Evolutionary conservation across 441 rosid species (phyloP).

Genomic region (Gossypium lobatum): DNA sequence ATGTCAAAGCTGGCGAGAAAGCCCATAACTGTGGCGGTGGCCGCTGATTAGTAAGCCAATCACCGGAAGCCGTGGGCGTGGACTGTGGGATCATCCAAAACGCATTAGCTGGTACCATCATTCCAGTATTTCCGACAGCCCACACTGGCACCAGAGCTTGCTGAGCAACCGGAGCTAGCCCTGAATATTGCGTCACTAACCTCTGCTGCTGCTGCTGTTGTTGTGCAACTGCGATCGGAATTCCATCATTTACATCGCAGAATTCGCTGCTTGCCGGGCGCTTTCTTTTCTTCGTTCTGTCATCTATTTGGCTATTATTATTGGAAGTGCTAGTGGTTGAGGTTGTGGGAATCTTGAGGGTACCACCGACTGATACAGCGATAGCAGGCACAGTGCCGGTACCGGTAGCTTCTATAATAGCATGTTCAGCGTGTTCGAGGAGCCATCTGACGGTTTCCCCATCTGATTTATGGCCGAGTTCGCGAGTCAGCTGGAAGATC

Average conservation of each 20-base stretch:
- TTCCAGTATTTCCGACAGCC: conserved; percentile 31
- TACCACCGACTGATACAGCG: conserved; percentile 39
- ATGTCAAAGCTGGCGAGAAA: conserved; percentile 31
- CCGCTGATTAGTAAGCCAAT: conserved; percentile 16
- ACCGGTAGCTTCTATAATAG: conserved; percentile 52
- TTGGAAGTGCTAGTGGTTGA: not conserved
- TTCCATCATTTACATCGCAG: conserved; percentile 23
- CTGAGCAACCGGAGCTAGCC: conserved; percentile 25
- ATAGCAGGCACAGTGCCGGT: conserved; percentile 49
- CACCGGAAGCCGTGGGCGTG: conserved; percentile 10
- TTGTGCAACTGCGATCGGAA: conserved; percentile 17
- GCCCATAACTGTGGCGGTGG: conserved; percentile 39
- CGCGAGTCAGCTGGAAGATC: conserved; percentile 56
- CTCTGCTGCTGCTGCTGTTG: not conserved
- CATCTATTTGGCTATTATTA: conserved; percentile 3
- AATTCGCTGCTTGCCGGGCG: conserved; percentile 30
- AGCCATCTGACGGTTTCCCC: conserved; percentile 73
- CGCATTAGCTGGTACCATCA: conserved; percentile 43
- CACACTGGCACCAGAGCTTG: conserved; percentile 40
- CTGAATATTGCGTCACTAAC: conserved; percentile 24
- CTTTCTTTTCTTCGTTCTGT: conserved; percentile 20
- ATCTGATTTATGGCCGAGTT: conserved; percentile 62
- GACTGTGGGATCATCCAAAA: conserved; percentile 50
- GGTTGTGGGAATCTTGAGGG: conserved; percentile 39
- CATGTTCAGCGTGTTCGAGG: conserved; percentile 48